Base-by-base conservation (phyloP, 2,329 filamentous ascomycete species). In the Curvularia hawaiiensis region DNA sequence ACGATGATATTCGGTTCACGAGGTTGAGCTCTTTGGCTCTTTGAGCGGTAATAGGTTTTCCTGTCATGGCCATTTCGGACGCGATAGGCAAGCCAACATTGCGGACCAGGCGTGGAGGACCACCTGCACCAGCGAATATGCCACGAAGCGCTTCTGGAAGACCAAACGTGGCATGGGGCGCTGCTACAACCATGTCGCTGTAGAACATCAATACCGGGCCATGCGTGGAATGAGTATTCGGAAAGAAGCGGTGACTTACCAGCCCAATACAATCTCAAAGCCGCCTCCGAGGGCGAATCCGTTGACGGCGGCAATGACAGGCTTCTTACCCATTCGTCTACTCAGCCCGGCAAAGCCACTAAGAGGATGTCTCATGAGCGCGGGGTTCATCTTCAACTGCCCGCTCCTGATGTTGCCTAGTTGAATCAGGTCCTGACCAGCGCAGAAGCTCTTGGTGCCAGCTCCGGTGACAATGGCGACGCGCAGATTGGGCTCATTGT, bases 261-360 rank as follows among this genome's bases (percentile, higher is more conserved):
- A 85, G 49, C 83, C 83, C 52, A 84, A 71, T 9, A 80, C 79
- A 63, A 84, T 82, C 72, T 86, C 84, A 61, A 85, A 85, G 0
- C 84, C 84, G 4, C 84, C 84, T 0, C 84, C 84, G 46, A 85
- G 74, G 1, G 83, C 83, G 58, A 82, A 79, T 0, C 84, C 84
- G 71, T 86, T 87, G 3, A 86, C 83, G 2, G 84, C 84, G 9
- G 83, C 84, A 67, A 87, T 84, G 45, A 87, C 78, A 1, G 84
- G 84, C 71, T 87, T 87, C 76, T 85, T 86, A 0, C 86, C 86
- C 12, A 73, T 72, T 12, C 86, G 77, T 40, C 82, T 77, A 40
- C 82, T 84, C 14, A 89, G 68, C 0, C 84, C 86, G 38, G 77
- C 81, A 66, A 86, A 85, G 0, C 85, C 85, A 57, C 70, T 71